Evolutionary conservation across 2,329 filamentous ascomycete genomes (phyloP).

Genomic region (Colletotrichum higginsianum): DNA sequence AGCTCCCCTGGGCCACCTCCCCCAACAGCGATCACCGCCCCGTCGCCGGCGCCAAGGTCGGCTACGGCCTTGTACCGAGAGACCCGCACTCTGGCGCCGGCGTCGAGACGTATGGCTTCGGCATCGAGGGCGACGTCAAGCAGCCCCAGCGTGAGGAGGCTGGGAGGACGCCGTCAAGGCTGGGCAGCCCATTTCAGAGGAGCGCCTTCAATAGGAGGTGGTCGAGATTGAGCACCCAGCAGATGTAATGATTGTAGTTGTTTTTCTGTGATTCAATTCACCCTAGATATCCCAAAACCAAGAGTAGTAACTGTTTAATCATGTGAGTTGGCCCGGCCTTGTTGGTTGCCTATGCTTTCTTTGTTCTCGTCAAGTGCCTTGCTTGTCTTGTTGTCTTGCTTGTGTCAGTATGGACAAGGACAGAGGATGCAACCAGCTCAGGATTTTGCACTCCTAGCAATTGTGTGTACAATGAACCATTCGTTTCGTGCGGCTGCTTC

Average conservation of each 20-base stretch:
- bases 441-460: not conserved
- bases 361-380: too few relatives aligned
- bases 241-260: not conserved
- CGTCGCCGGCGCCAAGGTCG: conserved; percentile 37
- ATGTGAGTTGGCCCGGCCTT: too few relatives aligned
- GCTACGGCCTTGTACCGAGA: conserved; percentile 41
- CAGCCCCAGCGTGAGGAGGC: conserved; percentile 41
- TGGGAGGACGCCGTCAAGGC: conserved; percentile 25
- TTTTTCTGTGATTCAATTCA: not conserved
- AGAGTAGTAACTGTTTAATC: not conserved
- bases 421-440: too few relatives aligned
- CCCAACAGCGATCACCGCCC: conserved; percentile 34
- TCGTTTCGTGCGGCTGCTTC: conserved; percentile 16
- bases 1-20: conserved; percentile 46
- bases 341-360: too few relatives aligned
- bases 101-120: conserved; percentile 49
- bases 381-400: too few relatives aligned
- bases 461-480: conserved; percentile 3
- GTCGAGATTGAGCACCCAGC: conserved; percentile 22
- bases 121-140: conserved; percentile 50
- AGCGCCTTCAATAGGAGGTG: conserved; percentile 27
- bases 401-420: too few relatives aligned
- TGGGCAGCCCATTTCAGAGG: conserved; percentile 32
- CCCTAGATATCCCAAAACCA: not conserved
- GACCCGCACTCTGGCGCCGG: conserved; percentile 43